These are phyloP conservation scores for Papiliotrema nemorosa DNA, from an alignment of 1,284 basidiomycete species.

Conservation along the genomic window DNA sequence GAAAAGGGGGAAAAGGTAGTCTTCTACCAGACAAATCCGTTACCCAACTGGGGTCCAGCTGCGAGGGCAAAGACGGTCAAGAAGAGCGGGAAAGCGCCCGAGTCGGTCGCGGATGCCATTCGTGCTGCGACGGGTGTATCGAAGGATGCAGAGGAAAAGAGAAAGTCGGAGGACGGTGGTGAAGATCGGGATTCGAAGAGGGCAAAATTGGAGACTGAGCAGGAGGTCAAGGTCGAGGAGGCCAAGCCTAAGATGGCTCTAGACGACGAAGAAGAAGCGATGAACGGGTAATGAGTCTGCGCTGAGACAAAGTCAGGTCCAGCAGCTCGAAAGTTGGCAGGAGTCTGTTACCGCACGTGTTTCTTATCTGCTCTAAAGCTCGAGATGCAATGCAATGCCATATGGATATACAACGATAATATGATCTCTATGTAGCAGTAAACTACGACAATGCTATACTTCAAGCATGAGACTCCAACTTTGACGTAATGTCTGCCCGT, in stretches of 20 bases:
- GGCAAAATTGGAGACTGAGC: constrained; percentile 1
- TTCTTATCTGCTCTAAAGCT: no score
- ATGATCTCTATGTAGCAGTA: no score
- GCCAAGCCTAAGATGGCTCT: not conserved
- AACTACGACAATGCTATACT: no score
- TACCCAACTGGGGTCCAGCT: constrained; percentile 83
- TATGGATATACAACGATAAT: no score
- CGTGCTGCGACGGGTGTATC: no score
- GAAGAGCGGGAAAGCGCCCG: constrained; percentile 10
- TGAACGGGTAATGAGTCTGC: constrained; percentile 1
- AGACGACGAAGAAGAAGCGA: constrained; percentile 7
- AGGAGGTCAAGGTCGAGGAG: not conserved
- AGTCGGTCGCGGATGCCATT: constrained; percentile 3
- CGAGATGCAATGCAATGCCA: no score
- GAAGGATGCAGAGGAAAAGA: constrained; percentile 6
- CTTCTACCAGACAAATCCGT: constrained; percentile 87
- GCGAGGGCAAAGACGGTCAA: constrained; percentile 28
- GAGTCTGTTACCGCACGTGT: no score
- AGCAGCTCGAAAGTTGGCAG: not conserved
- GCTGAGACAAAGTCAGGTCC: constrained; percentile 2
- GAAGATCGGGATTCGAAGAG: constrained; percentile 2
- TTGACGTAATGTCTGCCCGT: constrained; percentile 9
- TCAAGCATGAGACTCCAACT: no score
- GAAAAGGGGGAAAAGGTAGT: constrained; percentile 60
- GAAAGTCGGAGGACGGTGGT: constrained; percentile 4